Base-by-base conservation (phyloP, 2,329 filamentous ascomycete genomes). In the Neofusicoccum kwambonambiense region DNA sequence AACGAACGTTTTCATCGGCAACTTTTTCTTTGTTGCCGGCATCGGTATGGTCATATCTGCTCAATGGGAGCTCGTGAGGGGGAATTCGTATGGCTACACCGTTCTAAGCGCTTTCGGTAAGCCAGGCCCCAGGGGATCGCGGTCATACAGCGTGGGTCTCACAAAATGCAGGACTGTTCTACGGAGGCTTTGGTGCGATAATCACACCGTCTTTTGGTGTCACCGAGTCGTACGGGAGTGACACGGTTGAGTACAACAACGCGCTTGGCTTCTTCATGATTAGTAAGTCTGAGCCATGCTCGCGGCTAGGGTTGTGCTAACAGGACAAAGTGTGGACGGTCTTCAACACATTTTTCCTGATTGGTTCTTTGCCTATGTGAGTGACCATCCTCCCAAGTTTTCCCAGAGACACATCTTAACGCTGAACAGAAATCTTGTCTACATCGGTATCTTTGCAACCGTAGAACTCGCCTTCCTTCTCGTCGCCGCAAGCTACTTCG, bases 31-130 rank as follows among this genome's bases (percentile, higher is more conserved):
- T 66, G 74, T 80, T 3, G 78, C 78, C 3, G 82, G 80, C 0
- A 78, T 86, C 58, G 83, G 83, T 0, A 77, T 87, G 66, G 75
- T 86, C 0, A 74, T 87, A 1, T 82, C 83, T 0, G 84, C 84
- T 4, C 83, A 86, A 68, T 86, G 84, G 84, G 83, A 86, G 69
- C 70, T 86, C 0, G 79, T 81, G 0, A 73, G 80, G 11, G 84
- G 84, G 0, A 85, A 86, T 61, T 81, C 79, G 0, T 84, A 84
- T 64, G 78, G 78, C 0, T 86, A 86, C 64, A 86, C 83, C 0
- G 81, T 84, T 0, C 79, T 85, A 41, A 82, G 80, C 65, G 83
- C 83, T 6, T 86, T 86, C 66, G 83, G 84, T 80, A 66, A 52
- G 72, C 66, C 3, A 27, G 27, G 1, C 4, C 6, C 5, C 13